phyloP scores from a whole-genome alignment of 352 stramenopile species.

The Globisporangium irregulare region DNA sequence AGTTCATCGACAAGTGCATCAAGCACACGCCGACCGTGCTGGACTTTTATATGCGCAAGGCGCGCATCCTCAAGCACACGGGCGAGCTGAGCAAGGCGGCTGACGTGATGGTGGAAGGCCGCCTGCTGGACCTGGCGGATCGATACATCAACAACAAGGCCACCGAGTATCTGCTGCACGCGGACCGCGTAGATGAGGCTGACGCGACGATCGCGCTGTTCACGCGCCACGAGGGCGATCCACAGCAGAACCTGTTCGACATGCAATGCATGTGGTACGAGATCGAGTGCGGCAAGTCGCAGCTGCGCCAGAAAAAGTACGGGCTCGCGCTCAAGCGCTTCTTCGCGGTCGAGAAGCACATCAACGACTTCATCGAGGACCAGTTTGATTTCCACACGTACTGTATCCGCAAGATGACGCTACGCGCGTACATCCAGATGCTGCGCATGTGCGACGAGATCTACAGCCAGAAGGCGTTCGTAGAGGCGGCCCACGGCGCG shows the following conservation, averaged over 20 bases:
- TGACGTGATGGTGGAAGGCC: constrained; percentile 88
- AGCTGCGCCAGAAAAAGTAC: constrained; percentile 59
- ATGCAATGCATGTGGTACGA: constrained; percentile 99
- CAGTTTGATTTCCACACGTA: constrained; percentile 99
- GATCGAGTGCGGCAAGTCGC: constrained; percentile 80
- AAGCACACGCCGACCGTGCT: constrained; percentile 88
- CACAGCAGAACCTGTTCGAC: constrained; percentile 95
- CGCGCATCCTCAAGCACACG: constrained; percentile 91
- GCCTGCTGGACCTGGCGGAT: constrained; percentile 95
- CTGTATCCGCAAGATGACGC: constrained; percentile 97
- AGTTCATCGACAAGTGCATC: constrained; percentile 92
- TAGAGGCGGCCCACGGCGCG: constrained; percentile 83
- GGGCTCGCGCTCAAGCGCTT: constrained; percentile 94
- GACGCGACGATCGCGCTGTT: constrained; percentile 96
- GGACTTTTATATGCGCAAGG: constrained; percentile 95
- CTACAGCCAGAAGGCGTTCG: constrained; percentile 89
- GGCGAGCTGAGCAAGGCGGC: constrained; percentile 90
- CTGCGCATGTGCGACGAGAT: constrained; percentile 93
- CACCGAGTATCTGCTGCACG: constrained; percentile 96
- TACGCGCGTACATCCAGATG: constrained; percentile 94
- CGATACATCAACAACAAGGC: constrained; percentile 99
- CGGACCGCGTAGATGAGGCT: constrained; percentile 90
- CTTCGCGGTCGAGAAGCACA: constrained; percentile 95
- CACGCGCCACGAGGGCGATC: constrained; percentile 95
- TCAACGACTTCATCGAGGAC: constrained; percentile 97